Base-by-base conservation (phyloP, 257 asterid species). In the Lantana camara region DNA sequence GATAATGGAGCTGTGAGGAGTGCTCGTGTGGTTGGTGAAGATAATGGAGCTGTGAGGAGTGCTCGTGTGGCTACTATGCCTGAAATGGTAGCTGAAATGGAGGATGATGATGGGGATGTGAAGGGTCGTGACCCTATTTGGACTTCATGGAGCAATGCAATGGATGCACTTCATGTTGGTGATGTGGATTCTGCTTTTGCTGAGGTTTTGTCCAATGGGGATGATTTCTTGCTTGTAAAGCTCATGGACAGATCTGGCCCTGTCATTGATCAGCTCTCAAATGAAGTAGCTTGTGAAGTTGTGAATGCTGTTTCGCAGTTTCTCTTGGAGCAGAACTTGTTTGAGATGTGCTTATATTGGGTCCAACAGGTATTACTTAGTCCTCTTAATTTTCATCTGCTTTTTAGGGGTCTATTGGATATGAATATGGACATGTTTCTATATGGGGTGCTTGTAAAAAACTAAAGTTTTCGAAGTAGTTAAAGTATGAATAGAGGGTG, bases 171-270 rank as follows among this genome's bases (percentile, higher is more conserved):
- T 72, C 86, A 81, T 60, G 83, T 66, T 7, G 97, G 96, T 29
- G 98, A 94, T 42, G 22, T 82, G 67, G 98, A 94, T 72, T 66
- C 93, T 40, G 99, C 97, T 71, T 94, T 84, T 81, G 88, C 95
- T 72, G 96, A 88, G 42, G 95, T 88, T 65, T 64, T 94, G 80
- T 77, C 96, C 9, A 85, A 87, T 27, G 93, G 96, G 16, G 98
- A 94, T 45, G 98, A 94, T 68, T 67, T 76, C 56, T 82, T 91
- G 82, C 98, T 94, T 15, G 88, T 82, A 44, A 91, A 94, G 82
- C 89, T 94, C 69, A 94, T 94, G 99, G 99, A 91, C 60, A 83
- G 79, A 66, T 80, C 99, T 4, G 99, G 99, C 32, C 98, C 99
- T 1, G 91, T 86, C 52, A 63, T 91, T 5, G 94, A 94, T 51